Base-by-base conservation (phyloP, 352 stramenopile genomes). In the Nothophytophthora sp. region DNA sequence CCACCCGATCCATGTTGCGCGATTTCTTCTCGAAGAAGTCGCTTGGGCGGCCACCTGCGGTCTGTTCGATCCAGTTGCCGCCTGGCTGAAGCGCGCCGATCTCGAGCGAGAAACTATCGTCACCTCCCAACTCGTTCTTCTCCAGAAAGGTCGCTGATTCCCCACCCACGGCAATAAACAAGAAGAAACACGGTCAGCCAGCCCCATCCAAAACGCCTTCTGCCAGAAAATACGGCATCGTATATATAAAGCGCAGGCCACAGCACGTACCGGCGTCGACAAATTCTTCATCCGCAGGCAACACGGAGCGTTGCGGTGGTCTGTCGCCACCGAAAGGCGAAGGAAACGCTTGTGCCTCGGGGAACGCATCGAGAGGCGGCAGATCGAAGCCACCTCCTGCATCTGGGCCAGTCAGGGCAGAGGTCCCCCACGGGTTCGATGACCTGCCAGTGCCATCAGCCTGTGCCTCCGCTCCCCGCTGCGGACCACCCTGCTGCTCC, bases 1-100 rank as follows among this genome's bases (percentile, higher is more conserved):
- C 72, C 25, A 92, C 81, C 16, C 68, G 60, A 15, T 90, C 75
- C 52, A 92, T 63, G 54, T 84, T 83, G 13, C 81, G 73, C n/a
- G 81, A 92, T 25, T 76, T 82, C 19, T 66, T 66, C 36, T 89
- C 66, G 24, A 92, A 92, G 24, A 90, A 90, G 39, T 86, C 76
- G 36, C 81, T 91, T 19, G 74, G 69, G 0, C 81, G 64, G 1
- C 71, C 55, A 35, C 50, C 69, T 8, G 51, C 49, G 36, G 76
- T 63, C 34, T 60, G 47, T 1, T 43, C 50, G 19, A 75, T 65
- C 62, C 62, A 81, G 37, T 67, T 42, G 16, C 48, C 32, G 9
- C 46, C 46, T 5, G 55, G 56, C 18, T n/a, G n/a, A n/a, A 71
- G 27, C 0, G 44, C 19, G 3, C n/a, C 65, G 13, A 64, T 36